Percentiles rank a stretch among this genome's conserved stretches.
Conservation (phyloP, 169 alveolate species). For the Plasmodium gonderi region DNA sequence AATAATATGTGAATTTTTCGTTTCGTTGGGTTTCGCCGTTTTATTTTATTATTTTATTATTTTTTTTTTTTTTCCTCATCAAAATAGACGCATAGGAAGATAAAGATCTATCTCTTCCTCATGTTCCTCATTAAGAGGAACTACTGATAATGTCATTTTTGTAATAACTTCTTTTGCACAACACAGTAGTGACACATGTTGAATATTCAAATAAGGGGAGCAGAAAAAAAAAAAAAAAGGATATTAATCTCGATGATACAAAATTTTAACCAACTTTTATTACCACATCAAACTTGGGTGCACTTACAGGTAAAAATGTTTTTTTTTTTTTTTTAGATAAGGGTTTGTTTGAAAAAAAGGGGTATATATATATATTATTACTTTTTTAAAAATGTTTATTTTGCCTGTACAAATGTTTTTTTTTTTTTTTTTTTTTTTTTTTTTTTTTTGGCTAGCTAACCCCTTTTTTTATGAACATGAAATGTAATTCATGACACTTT, state of each 20-base stretch:
- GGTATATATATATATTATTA: no score
- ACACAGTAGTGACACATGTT: background rate
- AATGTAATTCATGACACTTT: background rate
- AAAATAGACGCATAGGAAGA: background rate
- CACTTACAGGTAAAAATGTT: no score
- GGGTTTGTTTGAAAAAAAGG: no score
- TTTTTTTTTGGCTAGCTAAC: background rate
- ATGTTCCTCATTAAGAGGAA: background rate
- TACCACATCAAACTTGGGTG: no score
- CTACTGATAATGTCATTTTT: no score
- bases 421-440: background rate
- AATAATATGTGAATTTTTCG: no score
- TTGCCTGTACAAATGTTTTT: background rate
- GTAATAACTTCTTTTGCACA: no score
- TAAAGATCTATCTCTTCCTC: background rate
- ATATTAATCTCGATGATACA: background rate
- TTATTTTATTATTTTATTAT: background rate
- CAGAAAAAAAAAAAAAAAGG: no score
- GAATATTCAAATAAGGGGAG: background rate
- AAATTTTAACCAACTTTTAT: no score
- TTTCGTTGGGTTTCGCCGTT: no score
- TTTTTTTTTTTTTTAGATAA: no score
- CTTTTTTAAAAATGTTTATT: background rate
- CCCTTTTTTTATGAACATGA: background rate
- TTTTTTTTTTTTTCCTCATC: background rate